A percentile compares a stretch with the other conserved stretches of the same genome.
These are phyloP conservation scores for Astragalus glycyphyllos DNA, from an alignment of 306 rosid species.

Conservation along the genomic window DNA sequence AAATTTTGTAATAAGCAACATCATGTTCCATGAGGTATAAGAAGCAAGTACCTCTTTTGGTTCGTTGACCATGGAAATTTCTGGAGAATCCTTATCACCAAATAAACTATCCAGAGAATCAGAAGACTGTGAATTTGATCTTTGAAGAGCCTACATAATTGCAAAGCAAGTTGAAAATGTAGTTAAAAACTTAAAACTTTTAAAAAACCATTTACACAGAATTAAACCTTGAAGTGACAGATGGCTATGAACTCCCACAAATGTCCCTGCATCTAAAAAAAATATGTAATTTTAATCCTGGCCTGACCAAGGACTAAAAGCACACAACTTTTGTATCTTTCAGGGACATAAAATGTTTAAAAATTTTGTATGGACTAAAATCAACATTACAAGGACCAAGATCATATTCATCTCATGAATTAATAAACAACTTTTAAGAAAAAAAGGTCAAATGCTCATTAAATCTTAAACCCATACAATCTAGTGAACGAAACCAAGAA, in stretches of 20 bases:
- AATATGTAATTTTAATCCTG: no score
- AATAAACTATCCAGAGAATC: constrained; percentile 92
- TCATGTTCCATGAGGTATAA: constrained; percentile 20
- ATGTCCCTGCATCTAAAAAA: no score
- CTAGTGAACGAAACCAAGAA: neutral
- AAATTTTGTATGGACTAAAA: no score
- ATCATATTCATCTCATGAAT: no score
- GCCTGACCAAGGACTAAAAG: no score
- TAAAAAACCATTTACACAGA: constrained; percentile 26
- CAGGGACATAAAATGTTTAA: no score
- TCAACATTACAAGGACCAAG: no score
- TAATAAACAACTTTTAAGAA: neutral
- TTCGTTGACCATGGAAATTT: constrained; percentile 48
- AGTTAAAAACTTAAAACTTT: constrained; percentile 38
- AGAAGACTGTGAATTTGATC: constrained; percentile 64
- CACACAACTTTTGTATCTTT: no score
- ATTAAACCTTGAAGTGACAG: constrained; percentile 22
- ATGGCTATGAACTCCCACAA: neutral
- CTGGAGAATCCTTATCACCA: constrained; percentile 67
- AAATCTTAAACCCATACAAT: neutral
- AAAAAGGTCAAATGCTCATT: neutral
- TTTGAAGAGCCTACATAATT: constrained; percentile 56
- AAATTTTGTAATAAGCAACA: constrained; percentile 13
- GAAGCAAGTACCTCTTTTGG: constrained; percentile 73
- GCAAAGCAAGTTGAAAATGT: constrained; percentile 39